Conservation (phyloP, 2,329 filamentous ascomycete genomes). For the Emmonsiellopsis sp. region DNA sequence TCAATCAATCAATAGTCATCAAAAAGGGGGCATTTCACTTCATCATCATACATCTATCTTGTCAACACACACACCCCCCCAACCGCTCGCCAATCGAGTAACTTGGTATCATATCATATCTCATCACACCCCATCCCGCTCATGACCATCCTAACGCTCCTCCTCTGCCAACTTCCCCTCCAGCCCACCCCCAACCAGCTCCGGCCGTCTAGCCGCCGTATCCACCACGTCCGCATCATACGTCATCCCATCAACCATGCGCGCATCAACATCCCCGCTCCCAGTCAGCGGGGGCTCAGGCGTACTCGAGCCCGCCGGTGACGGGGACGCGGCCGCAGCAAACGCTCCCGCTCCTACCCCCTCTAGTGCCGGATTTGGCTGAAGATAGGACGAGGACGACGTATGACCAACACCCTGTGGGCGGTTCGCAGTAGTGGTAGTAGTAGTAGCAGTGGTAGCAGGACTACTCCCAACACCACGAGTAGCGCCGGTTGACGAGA, state of each 20-base stretch:
- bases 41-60: too few species aligned
- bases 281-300: constrained; percentile 36
- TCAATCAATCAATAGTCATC: too few species aligned
- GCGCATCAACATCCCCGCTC: constrained; percentile 49
- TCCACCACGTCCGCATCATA: constrained; percentile 56
- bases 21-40: too few species aligned
- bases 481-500: constrained; percentile 23
- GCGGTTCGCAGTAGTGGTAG: constrained; percentile 20
- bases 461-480: constrained; percentile 31
- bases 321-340: constrained; percentile 13
- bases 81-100: too few species aligned
- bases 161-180: too few species aligned
- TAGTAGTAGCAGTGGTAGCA: constrained; percentile 23
- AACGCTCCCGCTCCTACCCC: too few species aligned
- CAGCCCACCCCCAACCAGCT: constrained; percentile 30
- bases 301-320: constrained; percentile 27
- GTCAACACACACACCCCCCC: too few species aligned
- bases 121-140: too few species aligned
- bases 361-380: constrained; percentile 20
- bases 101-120: too few species aligned
- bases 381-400: neutral
- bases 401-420: constrained; percentile 5
- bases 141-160: too few species aligned
- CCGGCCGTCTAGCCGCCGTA: constrained; percentile 53
- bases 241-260: constrained; percentile 59